A percentile compares a stretch with the other conserved stretches of the same genome.
Conservation (phyloP, 2,329 filamentous ascomycete genomes). For the Colletotrichum sp. region DNA sequence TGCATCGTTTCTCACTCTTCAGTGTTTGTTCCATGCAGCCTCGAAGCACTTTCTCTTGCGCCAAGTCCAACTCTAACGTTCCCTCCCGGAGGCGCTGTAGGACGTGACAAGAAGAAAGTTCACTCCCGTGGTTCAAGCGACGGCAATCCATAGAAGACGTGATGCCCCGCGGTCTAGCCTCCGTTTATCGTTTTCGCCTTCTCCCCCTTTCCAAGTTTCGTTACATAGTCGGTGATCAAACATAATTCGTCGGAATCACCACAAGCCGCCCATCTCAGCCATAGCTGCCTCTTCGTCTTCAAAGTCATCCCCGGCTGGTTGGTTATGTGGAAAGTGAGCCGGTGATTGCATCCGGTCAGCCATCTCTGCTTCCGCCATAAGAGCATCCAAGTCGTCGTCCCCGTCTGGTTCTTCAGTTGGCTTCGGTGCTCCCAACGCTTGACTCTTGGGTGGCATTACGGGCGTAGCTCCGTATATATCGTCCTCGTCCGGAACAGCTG, state of each 20-base stretch:
- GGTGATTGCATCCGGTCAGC: conserved; percentile 21
- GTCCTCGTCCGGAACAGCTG: conserved; percentile 47
- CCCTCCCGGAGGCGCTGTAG: not conserved
- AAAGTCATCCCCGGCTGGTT: conserved; percentile 42
- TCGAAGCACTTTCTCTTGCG: not conserved
- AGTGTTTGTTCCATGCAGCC: not conserved
- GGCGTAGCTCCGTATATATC: conserved; percentile 64
- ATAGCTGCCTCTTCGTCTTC: conserved; percentile 72
- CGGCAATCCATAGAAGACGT: not conserved
- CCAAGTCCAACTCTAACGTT: not conserved
- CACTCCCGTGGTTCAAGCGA: not conserved
- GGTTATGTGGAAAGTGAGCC: not conserved
- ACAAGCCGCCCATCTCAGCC: conserved; percentile 65
- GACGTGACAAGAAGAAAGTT: not conserved
- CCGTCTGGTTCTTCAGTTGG: conserved; percentile 13
- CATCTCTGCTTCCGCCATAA: conserved; percentile 42
- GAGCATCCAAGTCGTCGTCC: conserved; percentile 48
- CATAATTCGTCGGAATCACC: conserved; percentile 36
- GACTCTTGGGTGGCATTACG: conserved; percentile 2
- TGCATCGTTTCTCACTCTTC: not conserved
- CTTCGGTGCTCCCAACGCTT: not conserved
- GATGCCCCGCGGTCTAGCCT: not conserved
- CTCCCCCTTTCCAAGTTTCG: not conserved
- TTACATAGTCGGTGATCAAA: not conserved
- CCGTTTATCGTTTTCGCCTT: not conserved